A percentile compares a stretch with the other conserved stretches of the same genome.
phyloP scores from a whole-genome alignment of 2,329 filamentous ascomycete species.

The Sphaerulina populicola region DNA sequence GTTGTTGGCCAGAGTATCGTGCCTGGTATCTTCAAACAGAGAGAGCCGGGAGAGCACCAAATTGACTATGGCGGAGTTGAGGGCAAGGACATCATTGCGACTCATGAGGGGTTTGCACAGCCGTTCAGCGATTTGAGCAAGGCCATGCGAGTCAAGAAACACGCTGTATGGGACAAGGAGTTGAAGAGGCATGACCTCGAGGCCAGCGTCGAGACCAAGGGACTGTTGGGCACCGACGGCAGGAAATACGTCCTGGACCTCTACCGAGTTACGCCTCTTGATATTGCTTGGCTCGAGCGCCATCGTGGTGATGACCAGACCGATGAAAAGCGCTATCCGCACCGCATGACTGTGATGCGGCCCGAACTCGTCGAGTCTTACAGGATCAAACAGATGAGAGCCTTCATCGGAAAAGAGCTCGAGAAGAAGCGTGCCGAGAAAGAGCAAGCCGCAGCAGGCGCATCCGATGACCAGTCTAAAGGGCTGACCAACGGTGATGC shows the following conservation, averaged over 20 bases:
- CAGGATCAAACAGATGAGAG: conserved; percentile 74
- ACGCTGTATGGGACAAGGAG: conserved; percentile 97
- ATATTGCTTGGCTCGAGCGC: conserved; percentile 84
- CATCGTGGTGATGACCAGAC: conserved; percentile 48
- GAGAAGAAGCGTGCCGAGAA: conserved; percentile 47
- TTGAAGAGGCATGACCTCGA: conserved; percentile 82
- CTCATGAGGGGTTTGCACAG: conserved; percentile 74
- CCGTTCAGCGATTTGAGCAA: conserved; percentile 87
- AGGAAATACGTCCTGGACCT: conserved; percentile 96
- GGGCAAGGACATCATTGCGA: conserved; percentile 88
- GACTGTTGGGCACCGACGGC: conserved; percentile 90
- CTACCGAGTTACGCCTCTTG: conserved; percentile 87
- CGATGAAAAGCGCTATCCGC: conserved; percentile 61
- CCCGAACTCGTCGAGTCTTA: conserved; percentile 83
- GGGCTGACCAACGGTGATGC: conserved; percentile 29
- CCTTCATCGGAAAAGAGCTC: conserved; percentile 76
- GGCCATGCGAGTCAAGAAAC: conserved; percentile 82
- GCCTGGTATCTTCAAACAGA: conserved; percentile 97
- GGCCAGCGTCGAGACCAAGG: conserved; percentile 95
- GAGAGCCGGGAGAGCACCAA: conserved; percentile 93
- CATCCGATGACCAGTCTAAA: conserved; percentile 17
- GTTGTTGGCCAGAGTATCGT: conserved; percentile 97
- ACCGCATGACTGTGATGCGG: conserved; percentile 90
- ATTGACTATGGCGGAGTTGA: conserved; percentile 98
- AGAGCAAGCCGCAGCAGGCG: conserved; percentile 19